Percentiles rank a stretch among this genome's conserved stretches.
These are phyloP conservation scores for Narthecium ossifragum DNA, from an alignment of 106 monocot genomes.

Conservation along the genomic window DNA sequence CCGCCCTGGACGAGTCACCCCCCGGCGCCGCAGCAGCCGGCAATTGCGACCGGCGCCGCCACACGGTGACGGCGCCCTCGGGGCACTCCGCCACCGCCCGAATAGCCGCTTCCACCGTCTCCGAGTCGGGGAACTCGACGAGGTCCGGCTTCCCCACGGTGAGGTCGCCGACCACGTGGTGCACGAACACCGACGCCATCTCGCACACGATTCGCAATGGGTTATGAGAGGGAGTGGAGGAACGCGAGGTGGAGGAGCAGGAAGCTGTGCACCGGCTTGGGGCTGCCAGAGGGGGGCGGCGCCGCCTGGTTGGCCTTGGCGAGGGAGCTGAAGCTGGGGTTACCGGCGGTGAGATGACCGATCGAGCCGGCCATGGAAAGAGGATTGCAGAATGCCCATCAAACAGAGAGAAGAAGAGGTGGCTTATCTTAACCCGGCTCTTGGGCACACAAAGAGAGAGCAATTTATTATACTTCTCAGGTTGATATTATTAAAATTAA, in stretches of 20 bases:
- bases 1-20: background rate
- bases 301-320: background rate
- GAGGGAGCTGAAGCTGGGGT: too few species aligned
- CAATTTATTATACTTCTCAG: too few species aligned
- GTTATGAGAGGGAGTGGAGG: background rate
- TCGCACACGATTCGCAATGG: background rate
- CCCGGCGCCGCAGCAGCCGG: too few species aligned
- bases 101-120: constrained; percentile 51
- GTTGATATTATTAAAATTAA: too few species aligned
- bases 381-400: too few species aligned
- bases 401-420: background rate
- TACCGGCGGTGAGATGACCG: background rate
- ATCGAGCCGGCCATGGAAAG: background rate
- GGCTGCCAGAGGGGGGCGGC: background rate
- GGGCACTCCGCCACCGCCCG: constrained; percentile 39
- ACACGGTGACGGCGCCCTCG: constrained; percentile 52
- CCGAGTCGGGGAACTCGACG: constrained; percentile 41
- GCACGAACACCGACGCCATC: constrained; percentile 36
- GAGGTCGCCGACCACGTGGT: constrained; percentile 67
- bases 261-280: background rate
- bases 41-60: constrained; percentile 7
- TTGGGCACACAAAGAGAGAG: too few species aligned
- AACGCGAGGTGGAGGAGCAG: background rate
- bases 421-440: too few species aligned
- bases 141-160: constrained; percentile 67